Base-by-base conservation (phyloP, 2,329 filamentous ascomycete species). In the Aphanocladium album region DNA sequence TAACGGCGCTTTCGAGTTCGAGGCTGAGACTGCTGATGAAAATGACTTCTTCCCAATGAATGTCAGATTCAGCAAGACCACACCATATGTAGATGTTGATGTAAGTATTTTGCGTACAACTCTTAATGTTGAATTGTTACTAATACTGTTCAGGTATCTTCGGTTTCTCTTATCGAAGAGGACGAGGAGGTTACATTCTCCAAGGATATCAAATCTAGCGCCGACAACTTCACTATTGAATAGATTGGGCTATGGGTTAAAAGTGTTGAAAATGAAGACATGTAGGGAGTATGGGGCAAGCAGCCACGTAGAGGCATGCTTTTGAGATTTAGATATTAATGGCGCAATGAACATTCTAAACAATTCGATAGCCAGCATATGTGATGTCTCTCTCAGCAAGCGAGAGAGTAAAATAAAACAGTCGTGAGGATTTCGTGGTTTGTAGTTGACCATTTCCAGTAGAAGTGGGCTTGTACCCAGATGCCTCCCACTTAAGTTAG, bases 31-130 rank as follows among this genome's bases (percentile, higher is more conserved):
- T 12, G 85, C 87, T 60, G 90, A 93, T 66, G 95, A 98, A 72
- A 88, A 91, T 60, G 93, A 97, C 68, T 98, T 98, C 79, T 99
- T 99, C 86, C 95, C 95, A 1, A 98, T 99, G 93, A 89, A 85
- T 58, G 87, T 98, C 63, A 84, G 87, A 59, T 99, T 99, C 77
- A 88, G 85, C 64, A 97, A 96, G 83, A 83, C 86, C 46, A 85
- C 83, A 62, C 93, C 95, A 30, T 96, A 91, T 74, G 84, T 98
- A 55, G 91, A 97, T 69, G 90, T 99, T 65, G 92, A 97, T 78
- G 93, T 98, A 81, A 88, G 89, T 84, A 21, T 30, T 7, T 64
- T 23, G 6, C 16, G 17, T 3, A 4, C 6, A 17, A 8, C 17
- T 14, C 14, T n/a, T 14, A 30, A 30, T 30, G 8, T 19, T 25